Evolutionary conservation across 2,329 filamentous ascomycete species (phyloP), one percentile per base, ranked within the genome.

Genomic region (Canariomyces notabilis): DNA sequence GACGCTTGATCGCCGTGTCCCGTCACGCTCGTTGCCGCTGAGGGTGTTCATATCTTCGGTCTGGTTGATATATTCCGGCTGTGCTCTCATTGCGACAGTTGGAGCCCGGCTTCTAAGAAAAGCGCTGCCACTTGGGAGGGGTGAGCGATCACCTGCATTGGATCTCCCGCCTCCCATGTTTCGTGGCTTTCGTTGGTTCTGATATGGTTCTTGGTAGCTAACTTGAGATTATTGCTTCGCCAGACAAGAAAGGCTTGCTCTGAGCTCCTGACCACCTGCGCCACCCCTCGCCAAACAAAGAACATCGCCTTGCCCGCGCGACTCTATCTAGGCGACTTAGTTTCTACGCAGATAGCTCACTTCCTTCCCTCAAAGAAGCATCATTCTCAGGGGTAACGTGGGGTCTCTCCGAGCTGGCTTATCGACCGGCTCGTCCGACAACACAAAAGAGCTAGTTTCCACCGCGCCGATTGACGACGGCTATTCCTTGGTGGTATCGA

Each of bases 1-100:
- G 45, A 53, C 36, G 47, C 54, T 37, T 49, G 52, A 53, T 51
- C 46, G 47, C 42, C 52, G 22, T 33, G 32, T 21, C 36, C 35
- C 18, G 34, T 19, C 22, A 18, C 49, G 34, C 26, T 15, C 23
- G 14, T 31, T 18, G n/a, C 23, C 18, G 23, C 36, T 37, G 40
- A 29, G 37, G 15, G 14, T 18, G 37, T 32, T 35, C 37, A 26
- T 43, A 40, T 21, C 32, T 46, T 33, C 40, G 26, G 29, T 26
- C 23, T 29, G 26, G 4, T 12, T 12, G 26, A 29, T 4, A 12
- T 4, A 12, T 29, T 12, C 14, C 26, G 26, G 26, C 26, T 4
- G 26, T 9, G 26, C 9, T 9, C 42, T 50, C 29, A 26, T 42
- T 40, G 21, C 46, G 38, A 36, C 48, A 46, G 43, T 40, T 40